Percentiles rank a stretch among this genome's conserved stretches.
These are phyloP conservation scores for Pleurotus sapidus DNA, from an alignment of 768 basidiomycete species.

Conservation along the genomic window DNA sequence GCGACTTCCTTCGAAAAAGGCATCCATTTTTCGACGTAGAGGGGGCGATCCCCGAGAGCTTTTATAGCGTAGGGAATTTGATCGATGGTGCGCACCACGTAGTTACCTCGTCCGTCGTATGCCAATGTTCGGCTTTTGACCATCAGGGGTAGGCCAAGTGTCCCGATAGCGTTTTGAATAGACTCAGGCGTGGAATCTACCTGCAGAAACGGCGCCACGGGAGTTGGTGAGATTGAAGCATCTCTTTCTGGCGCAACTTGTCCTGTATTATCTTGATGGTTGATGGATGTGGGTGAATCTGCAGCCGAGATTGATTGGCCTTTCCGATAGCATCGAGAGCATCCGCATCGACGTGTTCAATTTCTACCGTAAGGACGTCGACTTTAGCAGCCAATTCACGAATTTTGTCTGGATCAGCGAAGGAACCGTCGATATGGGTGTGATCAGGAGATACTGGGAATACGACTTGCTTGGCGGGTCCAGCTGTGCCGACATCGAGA, in stretches of 20 bases:
- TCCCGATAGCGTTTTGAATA: conserved; percentile 47
- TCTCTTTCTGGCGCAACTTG: conserved; percentile 72
- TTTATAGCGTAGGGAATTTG: conserved; percentile 50
- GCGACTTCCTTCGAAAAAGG: conserved; percentile 88
- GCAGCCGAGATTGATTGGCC: conserved; percentile 25
- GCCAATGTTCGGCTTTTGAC: conserved; percentile 93
- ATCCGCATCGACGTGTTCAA: conserved; percentile 88
- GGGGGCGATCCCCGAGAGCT: conserved; percentile 59
- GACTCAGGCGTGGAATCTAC: conserved; percentile 56
- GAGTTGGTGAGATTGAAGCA: conserved; percentile 62
- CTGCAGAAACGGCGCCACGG: conserved; percentile 56
- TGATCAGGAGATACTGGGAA: conserved; percentile 44
- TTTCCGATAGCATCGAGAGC: conserved; percentile 64
- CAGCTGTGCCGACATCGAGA: conserved; percentile 77
- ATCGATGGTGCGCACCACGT: conserved; percentile 55
- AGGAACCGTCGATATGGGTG: conserved; percentile 86
- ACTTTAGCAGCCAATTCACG: conserved; percentile 74
- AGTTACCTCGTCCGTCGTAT: conserved; percentile 96
- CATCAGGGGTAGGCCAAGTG: conserved; percentile 88
- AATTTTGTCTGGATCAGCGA: conserved; percentile 78
- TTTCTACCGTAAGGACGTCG: conserved; percentile 91
- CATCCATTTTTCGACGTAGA: conserved; percentile 96
- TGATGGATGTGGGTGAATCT: conserved; percentile 74
- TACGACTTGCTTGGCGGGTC: conserved; percentile 89
- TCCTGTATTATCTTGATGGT: conserved; percentile 90